Conservation (phyloP, 2,329 filamentous ascomycete genomes). For the Tolypocladium pustulatum region DNA sequence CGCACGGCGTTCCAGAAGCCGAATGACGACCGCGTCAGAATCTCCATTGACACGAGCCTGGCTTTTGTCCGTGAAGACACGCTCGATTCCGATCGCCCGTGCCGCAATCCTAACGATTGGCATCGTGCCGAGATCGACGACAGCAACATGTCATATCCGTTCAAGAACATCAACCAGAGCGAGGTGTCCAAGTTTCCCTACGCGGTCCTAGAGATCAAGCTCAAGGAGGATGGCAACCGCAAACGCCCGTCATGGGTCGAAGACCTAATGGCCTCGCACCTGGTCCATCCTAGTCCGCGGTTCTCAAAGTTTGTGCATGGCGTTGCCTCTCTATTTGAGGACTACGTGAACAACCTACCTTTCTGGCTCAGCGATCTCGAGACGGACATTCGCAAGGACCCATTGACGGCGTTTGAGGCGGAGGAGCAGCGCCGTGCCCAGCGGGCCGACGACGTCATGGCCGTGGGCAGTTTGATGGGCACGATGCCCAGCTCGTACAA, state of each 20-base stretch:
- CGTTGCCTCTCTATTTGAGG: constrained; percentile 82
- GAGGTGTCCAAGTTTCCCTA: constrained; percentile 88
- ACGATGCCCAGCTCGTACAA: constrained; percentile 43
- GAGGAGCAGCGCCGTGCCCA: constrained; percentile 78
- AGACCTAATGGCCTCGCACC: constrained; percentile 84
- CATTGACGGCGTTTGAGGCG: constrained; percentile 79
- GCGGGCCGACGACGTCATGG: constrained; percentile 75
- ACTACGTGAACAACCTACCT: constrained; percentile 89
- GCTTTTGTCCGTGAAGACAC: constrained; percentile 74
- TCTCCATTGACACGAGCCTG: constrained; percentile 87
- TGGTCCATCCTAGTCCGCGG: constrained; percentile 77
- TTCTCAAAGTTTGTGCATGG: constrained; percentile 98
- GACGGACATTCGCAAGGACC: constrained; percentile 87
- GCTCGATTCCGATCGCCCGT: constrained; percentile 74
- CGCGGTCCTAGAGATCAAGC: constrained; percentile 85
- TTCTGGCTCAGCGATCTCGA: constrained; percentile 94
- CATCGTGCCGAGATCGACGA: constrained; percentile 86
- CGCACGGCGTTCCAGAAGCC: constrained; percentile 96
- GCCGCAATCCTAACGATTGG: constrained; percentile 81
- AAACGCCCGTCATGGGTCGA: constrained; percentile 79
- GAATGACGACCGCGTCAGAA: constrained; percentile 76
- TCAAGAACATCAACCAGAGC: constrained; percentile 75
- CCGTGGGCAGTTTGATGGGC: constrained; percentile 79
- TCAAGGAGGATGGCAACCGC: constrained; percentile 53
- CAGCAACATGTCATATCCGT: constrained; percentile 74